Evolutionary conservation across 257 asterid species (phyloP).

Genomic region (Solanum chiquidenum): DNA sequence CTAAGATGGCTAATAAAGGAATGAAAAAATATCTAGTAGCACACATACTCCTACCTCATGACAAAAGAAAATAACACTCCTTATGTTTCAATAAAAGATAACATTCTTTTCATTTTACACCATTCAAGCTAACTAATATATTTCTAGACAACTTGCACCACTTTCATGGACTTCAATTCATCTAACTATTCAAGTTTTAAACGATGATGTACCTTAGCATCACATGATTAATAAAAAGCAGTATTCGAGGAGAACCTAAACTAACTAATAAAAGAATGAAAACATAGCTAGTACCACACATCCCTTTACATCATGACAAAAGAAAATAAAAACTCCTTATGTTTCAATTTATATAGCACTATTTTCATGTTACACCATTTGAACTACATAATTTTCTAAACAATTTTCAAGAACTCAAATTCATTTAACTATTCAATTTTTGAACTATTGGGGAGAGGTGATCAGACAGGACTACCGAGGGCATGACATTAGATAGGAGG

Average conservation of each 20-base stretch:
- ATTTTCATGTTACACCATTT: no score
- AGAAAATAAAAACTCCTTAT: no score
- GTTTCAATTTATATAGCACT: no score
- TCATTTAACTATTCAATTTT: neutral
- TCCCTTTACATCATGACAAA: neutral
- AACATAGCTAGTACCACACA: neutral
- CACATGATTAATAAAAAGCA: neutral
- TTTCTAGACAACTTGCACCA: neutral
- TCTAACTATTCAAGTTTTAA: neutral
- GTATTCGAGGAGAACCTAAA: neutral
- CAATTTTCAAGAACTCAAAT: neutral
- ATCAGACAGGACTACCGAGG: neutral
- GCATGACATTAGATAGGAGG: neutral
- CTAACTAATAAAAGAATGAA: neutral
- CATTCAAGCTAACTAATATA: neutral
- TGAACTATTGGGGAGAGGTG: neutral
- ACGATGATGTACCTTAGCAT: neutral
- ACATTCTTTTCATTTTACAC: neutral
- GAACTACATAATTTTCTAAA: no score
- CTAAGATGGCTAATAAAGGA: neutral
- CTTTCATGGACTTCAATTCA: neutral
- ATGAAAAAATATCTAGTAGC: neutral
- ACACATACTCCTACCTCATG: neutral
- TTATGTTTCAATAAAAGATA: no score
- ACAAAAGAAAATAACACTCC: no score